A percentile compares a stretch with the other conserved stretches of the same genome.
Evolutionary conservation across 2,329 filamentous ascomycete genomes (phyloP).

Genomic region (Exserohilum rostratum): DNA sequence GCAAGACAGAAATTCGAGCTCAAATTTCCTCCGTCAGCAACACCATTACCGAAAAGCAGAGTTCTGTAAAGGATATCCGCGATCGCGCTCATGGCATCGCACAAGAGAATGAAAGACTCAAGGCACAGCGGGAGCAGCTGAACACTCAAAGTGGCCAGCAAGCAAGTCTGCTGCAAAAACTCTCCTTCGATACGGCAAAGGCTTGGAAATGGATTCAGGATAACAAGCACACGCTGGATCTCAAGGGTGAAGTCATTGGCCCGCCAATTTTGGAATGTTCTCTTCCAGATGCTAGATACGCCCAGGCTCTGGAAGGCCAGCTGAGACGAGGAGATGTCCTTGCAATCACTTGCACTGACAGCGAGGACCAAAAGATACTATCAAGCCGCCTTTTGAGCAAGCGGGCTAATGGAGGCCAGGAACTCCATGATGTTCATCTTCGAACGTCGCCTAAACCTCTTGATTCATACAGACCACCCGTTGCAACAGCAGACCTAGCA

Average conservation of each 20-base stretch:
- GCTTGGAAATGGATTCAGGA: slow-evolving; percentile 84
- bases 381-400: slow-evolving; percentile 66
- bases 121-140: slow-evolving; percentile 23
- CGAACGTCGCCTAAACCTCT: slow-evolving; percentile 66
- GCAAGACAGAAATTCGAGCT: slow-evolving; percentile 66
- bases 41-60: slow-evolving; percentile 52
- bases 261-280: slow-evolving; percentile 82
- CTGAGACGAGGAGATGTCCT: slow-evolving; percentile 61
- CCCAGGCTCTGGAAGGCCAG: slow-evolving; percentile 64
- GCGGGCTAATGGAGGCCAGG: slow-evolving; percentile 53
- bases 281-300: slow-evolving; percentile 73
- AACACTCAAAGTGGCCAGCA: slow-evolving; percentile 49
- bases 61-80: slow-evolving; percentile 34
- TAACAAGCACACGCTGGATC: slow-evolving; percentile 63
- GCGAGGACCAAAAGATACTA: slow-evolving; percentile 75
- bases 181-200: slow-evolving; percentile 67
- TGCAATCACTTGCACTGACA: slow-evolving; percentile 76
- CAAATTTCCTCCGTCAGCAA: slow-evolving; percentile 58
- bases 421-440: slow-evolving; percentile 73
- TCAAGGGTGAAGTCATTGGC: slow-evolving; percentile 78
- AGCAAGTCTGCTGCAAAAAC: slow-evolving; percentile 64
- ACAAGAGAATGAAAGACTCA: slow-evolving; percentile 36
- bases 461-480: slow-evolving; percentile 60
- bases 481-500: slow-evolving; percentile 62
- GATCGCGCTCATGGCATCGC: slow-evolving; percentile 15